Percentiles rank a stretch among this genome's conserved stretches.
Conservation (phyloP, 2,329 filamentous ascomycete species). For the Aspergillus costaricaensis region DNA sequence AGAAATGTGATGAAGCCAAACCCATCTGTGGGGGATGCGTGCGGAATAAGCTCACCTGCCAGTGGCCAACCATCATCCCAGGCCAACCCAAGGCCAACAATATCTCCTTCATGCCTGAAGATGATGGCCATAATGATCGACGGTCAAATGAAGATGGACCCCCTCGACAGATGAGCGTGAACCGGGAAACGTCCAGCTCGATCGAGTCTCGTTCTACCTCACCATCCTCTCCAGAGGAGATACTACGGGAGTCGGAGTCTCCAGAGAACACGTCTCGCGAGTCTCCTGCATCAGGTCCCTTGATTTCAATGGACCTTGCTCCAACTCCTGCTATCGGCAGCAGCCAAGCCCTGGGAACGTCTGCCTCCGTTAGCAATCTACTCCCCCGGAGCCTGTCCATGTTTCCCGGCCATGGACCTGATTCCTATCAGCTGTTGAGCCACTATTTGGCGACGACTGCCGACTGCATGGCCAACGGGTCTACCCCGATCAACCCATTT, state of each 20-base stretch:
- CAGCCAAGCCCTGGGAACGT: background rate
- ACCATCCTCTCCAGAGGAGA: background rate
- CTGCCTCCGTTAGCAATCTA: conserved; percentile 20
- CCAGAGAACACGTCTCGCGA: background rate
- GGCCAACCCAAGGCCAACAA: conserved; percentile 13
- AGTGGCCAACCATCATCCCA: conserved; percentile 28
- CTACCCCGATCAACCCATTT: conserved; percentile 51
- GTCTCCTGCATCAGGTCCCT: background rate
- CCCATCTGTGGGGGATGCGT: conserved; percentile 37
- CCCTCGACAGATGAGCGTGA: background rate
- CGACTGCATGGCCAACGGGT: conserved; percentile 52
- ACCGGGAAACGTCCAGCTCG: background rate
- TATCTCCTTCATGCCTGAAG: background rate
- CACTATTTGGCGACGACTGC: conserved; percentile 51
- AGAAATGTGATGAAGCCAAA: conserved; percentile 38
- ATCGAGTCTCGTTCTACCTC: background rate
- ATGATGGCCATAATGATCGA: background rate
- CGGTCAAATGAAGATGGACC: background rate
- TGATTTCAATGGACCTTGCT: background rate
- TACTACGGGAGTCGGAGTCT: background rate
- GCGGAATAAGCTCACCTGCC: conserved; percentile 32
- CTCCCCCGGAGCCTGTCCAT: conserved; percentile 31
- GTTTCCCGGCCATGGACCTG: conserved; percentile 31
- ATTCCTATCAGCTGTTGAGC: conserved; percentile 44
- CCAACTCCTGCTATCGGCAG: background rate